Percentiles rank a stretch among this genome's conserved stretches.
These are phyloP conservation scores for Datura wrightii DNA, from an alignment of 257 asterid species.

Conservation along the genomic window DNA sequence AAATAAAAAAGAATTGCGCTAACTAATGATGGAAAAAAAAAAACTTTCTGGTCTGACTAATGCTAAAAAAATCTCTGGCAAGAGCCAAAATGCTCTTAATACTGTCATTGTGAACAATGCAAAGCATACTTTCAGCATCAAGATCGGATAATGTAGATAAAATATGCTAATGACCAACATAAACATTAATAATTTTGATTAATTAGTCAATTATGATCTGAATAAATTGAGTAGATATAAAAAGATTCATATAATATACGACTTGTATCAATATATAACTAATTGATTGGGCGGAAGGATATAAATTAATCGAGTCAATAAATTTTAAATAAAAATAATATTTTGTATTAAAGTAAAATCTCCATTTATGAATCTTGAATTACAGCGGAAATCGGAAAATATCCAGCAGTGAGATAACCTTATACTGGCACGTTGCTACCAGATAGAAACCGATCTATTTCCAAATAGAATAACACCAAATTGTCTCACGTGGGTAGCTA, in stretches of 20 bases:
- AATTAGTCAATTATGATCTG: too few species aligned
- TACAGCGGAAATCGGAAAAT: background rate
- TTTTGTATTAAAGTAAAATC: too few species aligned
- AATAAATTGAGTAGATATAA: too few species aligned
- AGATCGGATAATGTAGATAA: background rate
- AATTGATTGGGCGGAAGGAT: background rate
- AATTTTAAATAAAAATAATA: too few species aligned
- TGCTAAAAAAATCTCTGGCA: background rate
- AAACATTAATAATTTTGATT: background rate
- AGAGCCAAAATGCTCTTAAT: background rate
- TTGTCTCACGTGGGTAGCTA: slow-evolving; percentile 36
- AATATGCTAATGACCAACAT: background rate
- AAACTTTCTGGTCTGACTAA: background rate
- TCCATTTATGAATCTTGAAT: background rate
- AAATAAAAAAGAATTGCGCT: background rate
- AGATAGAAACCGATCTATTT: background rate
- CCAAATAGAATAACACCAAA: slow-evolving; percentile 38
- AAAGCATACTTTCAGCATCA: background rate
- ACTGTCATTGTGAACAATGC: background rate
- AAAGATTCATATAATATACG: background rate
- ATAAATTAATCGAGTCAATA: background rate
- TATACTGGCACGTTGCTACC: slow-evolving; percentile 9
- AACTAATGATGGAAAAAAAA: background rate
- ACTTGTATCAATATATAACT: background rate
- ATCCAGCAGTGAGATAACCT: slow-evolving; percentile 9